A percentile compares a stretch with the other conserved stretches of the same genome.
Evolutionary conservation across 169 alveolate species (phyloP).

Genomic region (Blepharisma undulans): DNA sequence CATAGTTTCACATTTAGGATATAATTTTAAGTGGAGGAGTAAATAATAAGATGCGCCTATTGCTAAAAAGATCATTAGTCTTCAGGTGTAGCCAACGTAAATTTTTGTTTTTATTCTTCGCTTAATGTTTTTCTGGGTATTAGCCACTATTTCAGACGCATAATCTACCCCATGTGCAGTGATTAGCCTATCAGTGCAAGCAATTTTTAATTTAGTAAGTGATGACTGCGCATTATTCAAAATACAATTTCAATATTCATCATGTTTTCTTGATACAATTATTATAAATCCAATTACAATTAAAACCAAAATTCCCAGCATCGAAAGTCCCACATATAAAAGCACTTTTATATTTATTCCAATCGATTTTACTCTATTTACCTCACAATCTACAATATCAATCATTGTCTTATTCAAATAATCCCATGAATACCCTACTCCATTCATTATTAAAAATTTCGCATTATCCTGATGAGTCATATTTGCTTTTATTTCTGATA

Average conservation of each 20-base stretch:
- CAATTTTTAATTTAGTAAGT: background rate
- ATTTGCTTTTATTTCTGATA: background rate
- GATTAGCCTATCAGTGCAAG: background rate
- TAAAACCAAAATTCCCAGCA: background rate
- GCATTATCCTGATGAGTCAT: background rate
- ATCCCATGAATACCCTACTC: background rate
- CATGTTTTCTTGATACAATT: background rate
- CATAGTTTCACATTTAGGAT: background rate
- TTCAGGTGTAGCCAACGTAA: background rate
- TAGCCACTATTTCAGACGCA: background rate
- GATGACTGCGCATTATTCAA: background rate
- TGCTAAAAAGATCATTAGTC: background rate
- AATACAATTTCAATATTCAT: background rate
- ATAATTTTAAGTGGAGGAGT: background rate
- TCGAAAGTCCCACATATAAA: background rate
- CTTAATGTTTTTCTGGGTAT: background rate
- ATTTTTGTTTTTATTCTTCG: background rate
- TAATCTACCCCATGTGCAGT: background rate
- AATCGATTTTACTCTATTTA: background rate
- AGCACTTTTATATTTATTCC: background rate
- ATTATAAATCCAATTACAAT: background rate
- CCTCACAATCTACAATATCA: background rate
- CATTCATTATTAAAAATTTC: background rate
- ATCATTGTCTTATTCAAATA: background rate
- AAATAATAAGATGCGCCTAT: background rate